Conservation (phyloP, 805 yeast genomes). For the Saccharomycopsis schoenii region DNA sequence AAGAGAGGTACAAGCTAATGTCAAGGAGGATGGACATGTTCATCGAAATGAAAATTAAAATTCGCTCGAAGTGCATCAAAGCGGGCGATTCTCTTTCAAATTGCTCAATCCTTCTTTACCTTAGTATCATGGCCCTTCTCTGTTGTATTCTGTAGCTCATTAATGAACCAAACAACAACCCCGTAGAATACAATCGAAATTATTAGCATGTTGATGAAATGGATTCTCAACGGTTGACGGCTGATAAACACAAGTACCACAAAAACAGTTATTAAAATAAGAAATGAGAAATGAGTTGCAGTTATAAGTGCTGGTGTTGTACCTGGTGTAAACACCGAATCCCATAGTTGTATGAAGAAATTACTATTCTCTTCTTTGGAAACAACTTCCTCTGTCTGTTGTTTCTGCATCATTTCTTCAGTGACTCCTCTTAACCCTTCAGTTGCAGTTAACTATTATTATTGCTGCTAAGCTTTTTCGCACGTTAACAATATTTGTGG, state of each 20-base stretch:
- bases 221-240: conserved; percentile 43
- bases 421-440: too few species aligned
- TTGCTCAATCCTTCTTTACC: conserved; percentile 25
- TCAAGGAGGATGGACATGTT: too few species aligned
- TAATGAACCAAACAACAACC: conserved; percentile 79
- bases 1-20: too few species aligned
- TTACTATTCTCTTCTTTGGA: neutral
- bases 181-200: conserved; percentile 65
- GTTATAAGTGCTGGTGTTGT: conserved; percentile 78
- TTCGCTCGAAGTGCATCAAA: too few species aligned
- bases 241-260: conserved; percentile 48
- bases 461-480: too few species aligned
- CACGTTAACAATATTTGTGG: too few species aligned
- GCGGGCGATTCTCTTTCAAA: neutral
- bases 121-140: conserved; percentile 26
- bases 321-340: conserved; percentile 87
- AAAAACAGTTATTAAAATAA: conserved; percentile 49
- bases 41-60: too few species aligned
- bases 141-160: conserved; percentile 38
- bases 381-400: conserved; percentile 13
- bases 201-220: conserved; percentile 44
- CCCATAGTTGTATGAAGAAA: conserved; percentile 69
- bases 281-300: conserved; percentile 83
- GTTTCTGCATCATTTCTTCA: neutral
- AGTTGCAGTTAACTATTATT: too few species aligned